Evolutionary conservation across 2,329 filamentous ascomycete genomes (phyloP).

Genomic region (Colletotrichum sp.): DNA sequence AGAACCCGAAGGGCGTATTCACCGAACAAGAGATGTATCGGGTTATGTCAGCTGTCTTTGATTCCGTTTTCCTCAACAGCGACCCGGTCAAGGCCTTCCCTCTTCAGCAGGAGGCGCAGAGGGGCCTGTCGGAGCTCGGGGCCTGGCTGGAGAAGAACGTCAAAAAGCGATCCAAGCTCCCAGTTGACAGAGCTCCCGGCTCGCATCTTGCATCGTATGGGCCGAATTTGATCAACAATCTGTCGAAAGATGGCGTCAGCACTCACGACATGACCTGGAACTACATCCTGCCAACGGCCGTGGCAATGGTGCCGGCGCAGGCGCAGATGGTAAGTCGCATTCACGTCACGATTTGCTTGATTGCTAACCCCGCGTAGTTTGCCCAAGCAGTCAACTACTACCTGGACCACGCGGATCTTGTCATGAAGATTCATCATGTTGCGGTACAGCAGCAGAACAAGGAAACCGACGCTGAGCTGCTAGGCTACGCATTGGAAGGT

Average conservation of each 20-base stretch:
- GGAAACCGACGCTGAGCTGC: conserved; percentile 66
- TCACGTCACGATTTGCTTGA: neutral
- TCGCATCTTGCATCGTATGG: conserved; percentile 65
- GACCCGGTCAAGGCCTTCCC: conserved; percentile 72
- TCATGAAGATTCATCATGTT: conserved; percentile 65
- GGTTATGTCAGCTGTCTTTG: conserved; percentile 69
- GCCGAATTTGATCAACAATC: conserved; percentile 65
- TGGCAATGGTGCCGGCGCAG: conserved; percentile 73
- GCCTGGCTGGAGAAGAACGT: conserved; percentile 66
- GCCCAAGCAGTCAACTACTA: conserved; percentile 78
- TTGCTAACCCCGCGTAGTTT: conserved; percentile 54
- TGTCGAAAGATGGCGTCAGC: conserved; percentile 68
- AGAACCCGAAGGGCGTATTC: conserved; percentile 64
- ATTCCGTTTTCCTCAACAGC: conserved; percentile 68
- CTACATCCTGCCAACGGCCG: conserved; percentile 71
- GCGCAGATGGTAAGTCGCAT: conserved; percentile 62
- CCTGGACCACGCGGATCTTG: conserved; percentile 62
- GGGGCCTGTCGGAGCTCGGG: conserved; percentile 65
- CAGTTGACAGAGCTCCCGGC: conserved; percentile 55
- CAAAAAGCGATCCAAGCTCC: conserved; percentile 48
- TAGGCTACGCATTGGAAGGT: conserved; percentile 75
- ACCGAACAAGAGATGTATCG: conserved; percentile 63
- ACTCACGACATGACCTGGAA: conserved; percentile 72
- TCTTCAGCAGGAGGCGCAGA: conserved; percentile 61
- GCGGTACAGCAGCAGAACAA: conserved; percentile 59